These are phyloP conservation scores for Syzygium oleosum DNA, from an alignment of 345 rosid species.

Conservation along the genomic window DNA sequence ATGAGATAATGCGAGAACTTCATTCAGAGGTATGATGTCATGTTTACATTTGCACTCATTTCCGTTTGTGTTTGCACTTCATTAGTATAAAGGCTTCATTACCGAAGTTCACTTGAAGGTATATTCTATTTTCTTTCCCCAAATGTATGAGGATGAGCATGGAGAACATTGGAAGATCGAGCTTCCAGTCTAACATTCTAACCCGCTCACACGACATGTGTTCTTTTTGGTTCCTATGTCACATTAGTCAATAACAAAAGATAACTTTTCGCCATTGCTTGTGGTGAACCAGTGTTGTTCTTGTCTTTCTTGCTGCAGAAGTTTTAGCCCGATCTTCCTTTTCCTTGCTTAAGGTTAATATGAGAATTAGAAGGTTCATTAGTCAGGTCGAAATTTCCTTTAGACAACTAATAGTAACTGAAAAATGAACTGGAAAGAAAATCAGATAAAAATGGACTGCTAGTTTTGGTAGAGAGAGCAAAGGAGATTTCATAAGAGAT, in stretches of 20 bases:
- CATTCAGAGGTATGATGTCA: conserved; percentile 67
- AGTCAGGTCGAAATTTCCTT: not conserved
- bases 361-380: not conserved
- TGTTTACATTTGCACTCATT: not conserved
- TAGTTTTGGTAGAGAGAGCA: not conserved
- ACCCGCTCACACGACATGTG: not conserved
- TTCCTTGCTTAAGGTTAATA: not conserved
- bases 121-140: not conserved
- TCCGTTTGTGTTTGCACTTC: not conserved
- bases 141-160: not conserved
- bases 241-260: not conserved
- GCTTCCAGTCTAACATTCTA: not conserved
- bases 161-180: not conserved
- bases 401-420: not conserved
- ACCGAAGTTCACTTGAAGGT: not conserved
- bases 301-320: not conserved
- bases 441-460: not conserved
- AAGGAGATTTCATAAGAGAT: not conserved
- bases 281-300: not conserved
- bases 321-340: not conserved
- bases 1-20: conserved; percentile 96
- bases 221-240: not conserved
- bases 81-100: not conserved
- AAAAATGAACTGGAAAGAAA: not conserved
- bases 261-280: not conserved